Conservation (phyloP, 2,329 filamentous ascomycete species). For the Cercospora sp. region DNA sequence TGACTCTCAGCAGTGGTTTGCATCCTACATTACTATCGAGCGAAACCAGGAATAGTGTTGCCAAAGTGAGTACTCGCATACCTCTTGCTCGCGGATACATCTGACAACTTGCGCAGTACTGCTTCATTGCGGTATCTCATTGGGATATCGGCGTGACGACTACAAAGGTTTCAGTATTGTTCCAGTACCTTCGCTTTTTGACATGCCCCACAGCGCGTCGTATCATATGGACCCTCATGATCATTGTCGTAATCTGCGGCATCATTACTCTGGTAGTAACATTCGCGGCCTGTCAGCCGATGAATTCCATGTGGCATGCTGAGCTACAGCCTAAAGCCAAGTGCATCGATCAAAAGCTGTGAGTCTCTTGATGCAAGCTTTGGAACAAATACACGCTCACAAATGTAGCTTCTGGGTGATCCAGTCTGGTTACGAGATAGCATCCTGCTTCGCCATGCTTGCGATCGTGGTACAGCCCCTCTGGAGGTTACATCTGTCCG, state of each 20-base stretch:
- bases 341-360: constrained; percentile 19
- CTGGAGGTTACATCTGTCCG: constrained; percentile 15
- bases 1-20: background rate
- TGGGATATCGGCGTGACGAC: constrained; percentile 13
- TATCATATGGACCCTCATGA: constrained; percentile 16
- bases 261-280: constrained; percentile 15
- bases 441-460: constrained; percentile 17
- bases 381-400: background rate
- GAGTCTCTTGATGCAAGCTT: background rate
- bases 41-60: background rate
- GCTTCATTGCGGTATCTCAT: constrained; percentile 8
- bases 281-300: constrained; percentile 13
- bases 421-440: constrained; percentile 14
- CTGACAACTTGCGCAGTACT: constrained; percentile 3
- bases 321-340: constrained; percentile 4
- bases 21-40: background rate
- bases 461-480: constrained; percentile 11
- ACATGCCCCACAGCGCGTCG: background rate
- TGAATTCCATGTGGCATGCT: constrained; percentile 13
- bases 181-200: constrained; percentile 18
- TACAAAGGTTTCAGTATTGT: constrained; percentile 16
- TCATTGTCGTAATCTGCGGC: constrained; percentile 8
- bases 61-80: background rate
- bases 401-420: constrained; percentile 15
- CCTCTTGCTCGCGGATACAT: background rate